Conservation (phyloP, 2,329 filamentous ascomycete species). For the Sclerotinia nivalis region DNA sequence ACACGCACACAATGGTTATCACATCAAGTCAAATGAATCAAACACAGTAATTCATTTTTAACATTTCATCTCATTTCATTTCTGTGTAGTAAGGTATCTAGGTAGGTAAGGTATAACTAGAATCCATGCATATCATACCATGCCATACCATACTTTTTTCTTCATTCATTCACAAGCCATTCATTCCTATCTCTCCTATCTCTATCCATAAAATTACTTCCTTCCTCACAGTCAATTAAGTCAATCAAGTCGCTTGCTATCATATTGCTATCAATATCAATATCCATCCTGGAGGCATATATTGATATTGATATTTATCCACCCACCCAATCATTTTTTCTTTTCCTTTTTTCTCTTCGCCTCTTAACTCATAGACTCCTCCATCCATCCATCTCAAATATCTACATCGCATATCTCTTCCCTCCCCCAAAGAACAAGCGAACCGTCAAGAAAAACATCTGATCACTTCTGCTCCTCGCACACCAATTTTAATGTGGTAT, state of each 20-base stretch:
- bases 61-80: too few species aligned
- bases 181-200: background rate
- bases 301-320: conserved; percentile 2
- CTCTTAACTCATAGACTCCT: background rate
- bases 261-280: background rate
- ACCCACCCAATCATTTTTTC: background rate
- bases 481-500: background rate
- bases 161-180: background rate
- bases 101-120: too few species aligned
- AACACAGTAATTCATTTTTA: too few species aligned
- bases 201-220: too few species aligned
- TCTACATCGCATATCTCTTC: background rate
- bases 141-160: too few species aligned
- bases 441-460: background rate
- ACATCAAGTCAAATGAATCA: too few species aligned
- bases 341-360: background rate
- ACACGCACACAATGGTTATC: too few species aligned
- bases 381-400: background rate
- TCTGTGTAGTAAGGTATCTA: too few species aligned
- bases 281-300: background rate
- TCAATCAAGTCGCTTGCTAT: background rate
- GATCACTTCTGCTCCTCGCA: background rate
- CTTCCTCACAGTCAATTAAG: background rate
- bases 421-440: background rate
- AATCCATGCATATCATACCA: too few species aligned